A percentile compares a stretch with the other conserved stretches of the same genome.
These are phyloP conservation scores for Pittosporum tobira DNA, from an alignment of 129 eudicot species.

Conservation along the genomic window DNA sequence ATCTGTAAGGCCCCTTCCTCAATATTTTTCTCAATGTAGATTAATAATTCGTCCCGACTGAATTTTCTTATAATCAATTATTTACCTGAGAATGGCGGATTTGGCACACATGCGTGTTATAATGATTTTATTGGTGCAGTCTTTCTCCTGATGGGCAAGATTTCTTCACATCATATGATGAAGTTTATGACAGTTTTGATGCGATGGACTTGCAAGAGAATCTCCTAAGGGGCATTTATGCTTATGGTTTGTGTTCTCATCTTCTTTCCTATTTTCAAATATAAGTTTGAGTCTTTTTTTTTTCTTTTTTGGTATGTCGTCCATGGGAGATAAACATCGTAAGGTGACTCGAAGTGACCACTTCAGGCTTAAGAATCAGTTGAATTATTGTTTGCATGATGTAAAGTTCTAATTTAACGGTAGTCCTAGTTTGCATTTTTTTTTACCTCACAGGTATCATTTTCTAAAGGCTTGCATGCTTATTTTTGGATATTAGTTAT, in stretches of 20 bases:
- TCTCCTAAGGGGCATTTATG: constrained; percentile 81
- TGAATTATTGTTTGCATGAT: not conserved
- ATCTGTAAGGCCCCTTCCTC: constrained; percentile 33
- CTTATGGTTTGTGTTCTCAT: constrained; percentile 42
- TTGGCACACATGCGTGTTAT: not conserved
- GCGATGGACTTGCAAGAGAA: constrained; percentile 73
- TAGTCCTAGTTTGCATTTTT: not conserved
- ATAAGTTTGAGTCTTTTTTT: not conserved
- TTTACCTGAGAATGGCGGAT: not conserved
- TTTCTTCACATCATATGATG: constrained; percentile 66
- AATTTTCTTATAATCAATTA: not conserved
- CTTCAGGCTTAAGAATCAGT: not conserved
- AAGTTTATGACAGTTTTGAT: constrained; percentile 66
- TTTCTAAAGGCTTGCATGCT: not conserved
- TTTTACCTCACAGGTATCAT: not conserved
- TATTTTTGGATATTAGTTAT: not conserved
- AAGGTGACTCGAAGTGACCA: not conserved
- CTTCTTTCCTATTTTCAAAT: not conserved
- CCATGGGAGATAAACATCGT: not conserved
- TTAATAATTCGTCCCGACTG: not conserved
- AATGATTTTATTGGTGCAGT: constrained; percentile 23
- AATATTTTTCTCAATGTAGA: not conserved
- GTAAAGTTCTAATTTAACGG: not conserved
- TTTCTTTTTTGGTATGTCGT: not conserved
- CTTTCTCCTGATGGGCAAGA: constrained; percentile 56